Evolutionary conservation across 805 yeast genomes (phyloP), one percentile per base, ranked within the genome.

Genomic region (Saturnispora serradocipensis): DNA sequence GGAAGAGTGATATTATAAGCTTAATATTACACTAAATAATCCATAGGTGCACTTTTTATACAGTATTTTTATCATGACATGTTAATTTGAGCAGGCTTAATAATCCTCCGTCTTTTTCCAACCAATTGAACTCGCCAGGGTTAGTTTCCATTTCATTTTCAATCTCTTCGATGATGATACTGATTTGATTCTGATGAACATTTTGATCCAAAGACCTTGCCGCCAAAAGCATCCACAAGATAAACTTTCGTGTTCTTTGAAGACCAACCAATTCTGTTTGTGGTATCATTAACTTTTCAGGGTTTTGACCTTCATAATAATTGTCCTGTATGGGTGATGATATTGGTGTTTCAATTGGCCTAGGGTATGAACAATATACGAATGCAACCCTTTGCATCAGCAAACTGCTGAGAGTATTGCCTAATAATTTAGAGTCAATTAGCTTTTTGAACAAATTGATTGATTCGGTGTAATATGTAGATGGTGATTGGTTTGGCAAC

Each of bases 221-320:
- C 0, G 96, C 82, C 27, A 89, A 63, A 27, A 89, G 63, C 57
- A 76, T 75, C 88, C 96, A 89, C 28, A 90, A 72, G 0, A 87
- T 79, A 1, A 89, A 80, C 62, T 88, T 88, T 50, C 97, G 74
- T 48, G 67, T 67, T 53, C 95, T 71, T 2, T 85, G 78, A 20
- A 79, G 64, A 0, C 91, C 82, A 36, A 75, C 62, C 0, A 72
- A 69, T 4, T 71, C 67, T 48, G 73, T 61, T 34, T 71, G 66
- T 5, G 78, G 57, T 49, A 75, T 71, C 46, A 44, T 43, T 11
- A 59, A 52, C 48, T 61, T 64, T 35, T 50, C 42, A 1, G 63
- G 61, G 60, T 72, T 72, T 51, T 62, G 57, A 58, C 71, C 68
- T 30, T 70, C 76, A 16, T 63, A 65, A 40, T 61, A 66, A 1